Base-by-base conservation (phyloP, 1,284 basidiomycete species). In the Nidula niveotomentosa region DNA sequence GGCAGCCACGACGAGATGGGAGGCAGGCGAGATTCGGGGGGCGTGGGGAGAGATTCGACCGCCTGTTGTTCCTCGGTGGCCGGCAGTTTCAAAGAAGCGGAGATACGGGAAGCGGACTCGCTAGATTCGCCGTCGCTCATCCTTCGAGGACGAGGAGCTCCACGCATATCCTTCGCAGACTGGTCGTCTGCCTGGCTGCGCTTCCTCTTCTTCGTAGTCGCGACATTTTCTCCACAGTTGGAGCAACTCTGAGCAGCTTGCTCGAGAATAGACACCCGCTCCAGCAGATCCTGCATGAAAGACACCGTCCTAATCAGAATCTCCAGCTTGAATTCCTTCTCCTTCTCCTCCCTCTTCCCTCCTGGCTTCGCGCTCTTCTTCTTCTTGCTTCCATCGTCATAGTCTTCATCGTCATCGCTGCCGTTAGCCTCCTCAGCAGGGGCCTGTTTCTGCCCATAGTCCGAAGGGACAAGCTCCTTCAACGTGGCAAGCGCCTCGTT, bases 261-360 rank as follows among this genome's bases (percentile, higher is more conserved):
- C 62, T 76, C 74, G 30, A 74, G 66, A 57, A 63, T 65, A 30
- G 69, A 66, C 36, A 88, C 78, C 54, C 71, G 76, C 46, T 74
- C 71, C 9, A 87, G 70, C 33, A 91, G 75, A 54, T 86, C 81
- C 71, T 88, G 79, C 65, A 91, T 79, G 66, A 84, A 90, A 2
- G 80, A 65, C 7, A 91, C 89, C 0, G 88, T 88, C 64, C 86
- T 78, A 57, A 88, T 81, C 51, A 92, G 78, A 35, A 93, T 85
- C 69, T 92, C 90, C 43, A 93, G 78, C 69, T 93, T 93, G 75
- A 91, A 90, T 65, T 91, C 89, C 62, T 85, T 86, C 61, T 88
- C 83, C 60, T 83, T 82, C 49, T 77, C 66, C 53, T 76, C 72
- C 56, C 59, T 49, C 39, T 58, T 58, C 53, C 68, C 70, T 12